Percentiles rank a stretch among this genome's conserved stretches.
Evolutionary conservation across 176 grass and related monocot genomes (phyloP).

Genomic region (Lolium rigidum): DNA sequence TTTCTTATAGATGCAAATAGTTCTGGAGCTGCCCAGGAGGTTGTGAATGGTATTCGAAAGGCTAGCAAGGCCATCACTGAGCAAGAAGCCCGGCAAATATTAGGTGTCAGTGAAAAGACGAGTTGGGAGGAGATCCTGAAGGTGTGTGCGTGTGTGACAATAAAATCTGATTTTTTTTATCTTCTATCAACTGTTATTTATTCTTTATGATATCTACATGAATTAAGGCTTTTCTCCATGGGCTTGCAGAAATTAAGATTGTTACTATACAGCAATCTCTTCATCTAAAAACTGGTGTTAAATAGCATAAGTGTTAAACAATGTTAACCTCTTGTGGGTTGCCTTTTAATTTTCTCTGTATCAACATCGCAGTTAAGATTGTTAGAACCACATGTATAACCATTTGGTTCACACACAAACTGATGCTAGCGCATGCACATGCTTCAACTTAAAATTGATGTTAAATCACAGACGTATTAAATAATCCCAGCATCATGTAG

Average conservation of each 20-base stretch:
- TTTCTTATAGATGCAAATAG: constrained; percentile 73
- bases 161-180: not conserved
- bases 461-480: constrained; percentile 51
- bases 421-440: not conserved
- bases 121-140: constrained; percentile 80
- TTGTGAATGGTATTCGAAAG: constrained; percentile 74
- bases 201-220: not conserved
- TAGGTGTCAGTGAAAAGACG: constrained; percentile 69
- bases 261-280: not conserved
- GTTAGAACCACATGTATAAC: not conserved
- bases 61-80: constrained; percentile 75
- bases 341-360: not conserved
- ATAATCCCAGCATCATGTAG: constrained; percentile 19
- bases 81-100: constrained; percentile 85
- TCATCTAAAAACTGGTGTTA: not conserved
- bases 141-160: constrained; percentile 47
- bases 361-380: not conserved
- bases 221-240: not conserved
- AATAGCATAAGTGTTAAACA: constrained; percentile 48
- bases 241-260: not conserved
- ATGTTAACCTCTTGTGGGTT: constrained; percentile 14
- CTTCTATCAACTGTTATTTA: not conserved
- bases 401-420: not conserved
- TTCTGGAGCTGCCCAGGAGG: constrained; percentile 87
- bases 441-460: not conserved